Percentiles rank a stretch among this genome's conserved stretches.
Evolutionary conservation across 2,329 filamentous ascomycete species (phyloP).

Genomic region (Nemania bipapillata): DNA sequence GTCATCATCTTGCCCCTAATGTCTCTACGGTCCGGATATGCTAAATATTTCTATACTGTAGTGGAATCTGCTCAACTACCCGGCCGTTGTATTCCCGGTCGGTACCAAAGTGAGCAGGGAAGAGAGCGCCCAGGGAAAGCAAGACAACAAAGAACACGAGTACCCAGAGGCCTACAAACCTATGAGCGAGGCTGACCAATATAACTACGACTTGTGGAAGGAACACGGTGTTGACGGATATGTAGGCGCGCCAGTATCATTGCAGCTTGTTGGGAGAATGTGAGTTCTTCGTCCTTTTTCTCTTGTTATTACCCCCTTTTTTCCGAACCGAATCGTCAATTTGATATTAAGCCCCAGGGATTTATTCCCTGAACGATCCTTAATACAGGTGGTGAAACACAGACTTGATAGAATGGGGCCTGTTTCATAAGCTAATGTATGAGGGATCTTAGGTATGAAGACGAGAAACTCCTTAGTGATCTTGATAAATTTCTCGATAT

Average conservation of each 20-base stretch:
- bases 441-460: conserved; percentile 48
- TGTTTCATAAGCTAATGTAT: not conserved
- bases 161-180: conserved; percentile 43
- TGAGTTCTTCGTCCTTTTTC: conserved; percentile 28
- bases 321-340: no score
- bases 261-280: conserved; percentile 54
- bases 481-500: conserved; percentile 51
- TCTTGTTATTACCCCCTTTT: not conserved
- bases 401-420: not conserved
- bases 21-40: not conserved
- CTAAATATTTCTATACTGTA: not conserved
- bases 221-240: conserved; percentile 53
- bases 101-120: conserved; percentile 26
- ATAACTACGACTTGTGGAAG: conserved; percentile 50
- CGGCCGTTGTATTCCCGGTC: conserved; percentile 70
- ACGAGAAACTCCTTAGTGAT: conserved; percentile 53
- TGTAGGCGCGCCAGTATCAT: conserved; percentile 54
- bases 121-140: conserved; percentile 15
- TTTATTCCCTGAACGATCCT: no score
- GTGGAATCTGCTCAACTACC: conserved; percentile 77
- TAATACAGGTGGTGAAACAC: no score
- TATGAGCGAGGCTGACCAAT: conserved; percentile 39
- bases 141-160: conserved; percentile 17
- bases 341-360: no score
- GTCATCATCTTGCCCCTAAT: no score